phyloP scores from a whole-genome alignment of 805 yeast species.

The Lachancea sp. region DNA sequence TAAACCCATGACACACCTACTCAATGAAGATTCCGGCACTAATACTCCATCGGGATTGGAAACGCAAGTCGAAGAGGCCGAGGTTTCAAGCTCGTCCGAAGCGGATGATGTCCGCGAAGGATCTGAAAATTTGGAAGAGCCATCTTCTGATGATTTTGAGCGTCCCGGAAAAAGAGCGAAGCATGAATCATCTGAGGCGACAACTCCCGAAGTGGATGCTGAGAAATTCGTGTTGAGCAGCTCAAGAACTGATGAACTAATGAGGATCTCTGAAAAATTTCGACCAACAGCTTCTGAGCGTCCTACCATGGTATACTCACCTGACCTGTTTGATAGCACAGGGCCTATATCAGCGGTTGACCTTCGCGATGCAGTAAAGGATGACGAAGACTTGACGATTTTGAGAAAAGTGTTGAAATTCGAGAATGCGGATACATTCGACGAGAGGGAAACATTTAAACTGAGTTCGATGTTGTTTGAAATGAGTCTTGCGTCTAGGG shows the following conservation, averaged over 20 bases:
- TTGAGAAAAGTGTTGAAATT: constrained; percentile 41
- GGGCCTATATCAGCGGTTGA: constrained; percentile 33
- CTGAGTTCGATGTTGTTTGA: background rate
- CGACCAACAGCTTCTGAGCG: constrained; percentile 42
- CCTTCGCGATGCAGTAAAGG: constrained; percentile 53
- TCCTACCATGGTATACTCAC: constrained; percentile 54
- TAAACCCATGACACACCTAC: constrained; percentile 27
- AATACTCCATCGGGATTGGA: constrained; percentile 1
- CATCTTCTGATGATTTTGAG: constrained; percentile 18
- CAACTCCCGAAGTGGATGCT: constrained; percentile 27
- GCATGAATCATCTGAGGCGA: constrained; percentile 13
- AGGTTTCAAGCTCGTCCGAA: constrained; percentile 1
- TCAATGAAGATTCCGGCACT: constrained; percentile 23
- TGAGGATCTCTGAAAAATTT: constrained; percentile 33
- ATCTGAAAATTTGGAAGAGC: constrained; percentile 15
- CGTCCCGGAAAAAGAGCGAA: constrained; percentile 20
- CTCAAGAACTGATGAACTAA: constrained; percentile 14
- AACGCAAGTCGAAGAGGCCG: constrained; percentile 12
- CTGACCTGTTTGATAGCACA: constrained; percentile 17
- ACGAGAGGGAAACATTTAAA: background rate
- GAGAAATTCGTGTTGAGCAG: constrained; percentile 14
- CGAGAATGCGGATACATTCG: background rate
- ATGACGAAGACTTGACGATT: constrained; percentile 63
- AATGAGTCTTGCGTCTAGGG: background rate
- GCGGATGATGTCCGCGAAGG: constrained; percentile 9